Evolutionary conservation across 371 early-diverging fungal species (phyloP).

Genomic region (Mortierella sp.): DNA sequence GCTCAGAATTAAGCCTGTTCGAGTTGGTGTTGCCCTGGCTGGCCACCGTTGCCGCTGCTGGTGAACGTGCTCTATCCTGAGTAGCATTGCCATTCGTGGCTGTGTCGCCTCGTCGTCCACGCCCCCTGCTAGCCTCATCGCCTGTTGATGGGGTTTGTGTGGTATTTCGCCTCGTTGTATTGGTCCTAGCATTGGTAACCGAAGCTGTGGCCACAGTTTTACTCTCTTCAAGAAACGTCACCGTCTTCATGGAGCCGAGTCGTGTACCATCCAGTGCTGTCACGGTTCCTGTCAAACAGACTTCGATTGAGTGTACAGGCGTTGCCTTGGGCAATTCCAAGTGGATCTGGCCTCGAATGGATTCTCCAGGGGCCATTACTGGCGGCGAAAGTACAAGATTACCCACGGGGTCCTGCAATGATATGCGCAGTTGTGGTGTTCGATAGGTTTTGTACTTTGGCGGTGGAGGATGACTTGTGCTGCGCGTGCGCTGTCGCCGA

Average conservation of each 20-base stretch:
- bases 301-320: conserved; percentile 51
- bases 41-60: conserved; percentile 28
- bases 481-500: conserved; percentile 34
- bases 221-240: conserved; percentile 42
- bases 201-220: conserved; percentile 53
- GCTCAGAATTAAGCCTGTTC: conserved; percentile 13
- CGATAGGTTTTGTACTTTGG: conserved; percentile 48
- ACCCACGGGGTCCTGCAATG: conserved; percentile 39
- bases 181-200: conserved; percentile 41
- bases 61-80: conserved; percentile 31
- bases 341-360: conserved; percentile 50
- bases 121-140: conserved; percentile 14
- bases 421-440: conserved; percentile 52
- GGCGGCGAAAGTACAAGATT: conserved; percentile 43
- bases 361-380: conserved; percentile 54
- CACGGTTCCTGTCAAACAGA: conserved; percentile 43
- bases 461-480: conserved; percentile 47
- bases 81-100: conserved; percentile 1
- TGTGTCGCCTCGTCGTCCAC: conserved; percentile 21
- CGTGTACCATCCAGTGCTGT: conserved; percentile 49
- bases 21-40: conserved; percentile 19
- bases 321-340: conserved; percentile 50
- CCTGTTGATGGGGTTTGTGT: conserved; percentile 19
- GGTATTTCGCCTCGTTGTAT: conserved; percentile 43
- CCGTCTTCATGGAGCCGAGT: conserved; percentile 46